Evolutionary conservation across 345 rosid species (phyloP), one percentile per base, ranked within the genome.

Genomic region (Geranium rotundifolium): DNA sequence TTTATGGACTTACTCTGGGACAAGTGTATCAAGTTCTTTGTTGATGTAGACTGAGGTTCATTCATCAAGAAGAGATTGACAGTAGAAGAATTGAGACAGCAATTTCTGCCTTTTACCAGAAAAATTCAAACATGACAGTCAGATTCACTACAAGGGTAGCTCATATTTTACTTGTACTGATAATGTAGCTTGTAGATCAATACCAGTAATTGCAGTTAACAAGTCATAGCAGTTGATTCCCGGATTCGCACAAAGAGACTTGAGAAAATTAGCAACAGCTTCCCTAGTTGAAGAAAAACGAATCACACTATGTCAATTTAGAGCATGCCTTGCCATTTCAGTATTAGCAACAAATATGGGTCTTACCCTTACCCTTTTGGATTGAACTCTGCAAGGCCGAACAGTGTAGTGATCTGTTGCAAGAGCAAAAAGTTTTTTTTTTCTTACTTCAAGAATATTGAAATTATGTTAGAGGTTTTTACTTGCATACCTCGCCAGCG

Each of bases 11-110:
- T 81, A 91, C 98, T 84, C 66, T 91, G 98, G 76, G 89, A 65
- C 73, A 89, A 80, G 69, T 91, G 98, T 41, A 89, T 81, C 88
- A 91, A 67, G 81, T 85, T 91, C 77, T 84, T 91, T 57, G 88
- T 79, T 57, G 98, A 62, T 54, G 95, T 91, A 15, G 98, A 71
- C 46, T 91, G 98, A 57, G 98, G 98, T 71, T 84, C 87, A 34
- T 77, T 85, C 57, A 71, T 65, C 19, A 85, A 17, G 67, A 87
- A 85, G 4, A 79, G 69, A 19, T 80, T 78, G 20, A 80, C 77
- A 0, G 93, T 85, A 15, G 98, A 79, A 34, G 79, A 52, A 70
- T 91, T 90, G 17, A 93, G 87, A 69, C 99, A 93, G 63, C 99
- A 93, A 60, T 93, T 93, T 57, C 66, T 73, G 54, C 99, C 99